Percentiles rank a stretch among this genome's conserved stretches.
These are phyloP conservation scores for Cicer cuneatum DNA, from an alignment of 306 rosid genomes.

Conservation along the genomic window DNA sequence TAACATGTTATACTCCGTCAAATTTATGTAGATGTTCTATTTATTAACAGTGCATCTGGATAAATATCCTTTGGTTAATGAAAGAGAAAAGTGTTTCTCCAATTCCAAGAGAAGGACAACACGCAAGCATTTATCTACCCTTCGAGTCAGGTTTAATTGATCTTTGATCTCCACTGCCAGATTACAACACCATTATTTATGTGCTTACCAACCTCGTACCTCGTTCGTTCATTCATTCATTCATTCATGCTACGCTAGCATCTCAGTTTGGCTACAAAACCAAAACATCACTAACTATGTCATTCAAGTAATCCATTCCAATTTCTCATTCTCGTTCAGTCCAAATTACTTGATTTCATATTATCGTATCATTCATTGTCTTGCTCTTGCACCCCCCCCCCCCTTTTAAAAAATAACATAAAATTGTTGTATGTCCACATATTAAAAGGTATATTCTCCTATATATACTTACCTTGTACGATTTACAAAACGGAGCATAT, in stretches of 20 bases:
- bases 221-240: slow-evolving; percentile 20
- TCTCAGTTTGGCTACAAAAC: slow-evolving; percentile 1
- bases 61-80: neutral
- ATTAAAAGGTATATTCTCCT: too few species aligned
- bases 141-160: neutral
- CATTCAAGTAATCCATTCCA: too few species aligned
- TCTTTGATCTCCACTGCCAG: neutral
- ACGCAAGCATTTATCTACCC: neutral
- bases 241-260: too few species aligned
- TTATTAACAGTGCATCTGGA: neutral
- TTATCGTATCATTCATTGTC: too few species aligned
- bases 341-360: too few species aligned
- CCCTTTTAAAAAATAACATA: too few species aligned
- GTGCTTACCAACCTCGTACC: neutral
- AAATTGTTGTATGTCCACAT: too few species aligned
- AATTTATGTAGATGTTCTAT: too few species aligned
- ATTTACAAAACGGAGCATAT: neutral
- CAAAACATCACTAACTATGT: neutral
- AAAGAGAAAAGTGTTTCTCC: neutral
- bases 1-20: too few species aligned
- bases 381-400: too few species aligned
- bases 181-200: neutral
- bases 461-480: neutral
- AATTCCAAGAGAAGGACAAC: neutral
- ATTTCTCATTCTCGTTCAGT: too few species aligned